These are phyloP conservation scores for Pholiota conissans DNA, from an alignment of 768 basidiomycete species.

Conservation along the genomic window DNA sequence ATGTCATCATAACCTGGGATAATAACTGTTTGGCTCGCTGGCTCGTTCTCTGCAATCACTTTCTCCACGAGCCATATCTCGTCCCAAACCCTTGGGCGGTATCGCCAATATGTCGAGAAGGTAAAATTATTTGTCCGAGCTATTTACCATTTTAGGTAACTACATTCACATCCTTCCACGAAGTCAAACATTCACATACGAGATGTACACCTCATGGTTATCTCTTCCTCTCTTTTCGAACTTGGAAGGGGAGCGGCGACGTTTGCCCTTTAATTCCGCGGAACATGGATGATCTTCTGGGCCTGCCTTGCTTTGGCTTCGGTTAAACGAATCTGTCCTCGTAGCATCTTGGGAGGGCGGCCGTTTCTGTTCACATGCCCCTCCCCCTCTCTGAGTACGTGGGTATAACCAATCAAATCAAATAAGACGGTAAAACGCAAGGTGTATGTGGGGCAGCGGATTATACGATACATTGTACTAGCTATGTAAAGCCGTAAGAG, in stretches of 20 bases:
- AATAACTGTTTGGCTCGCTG: neutral
- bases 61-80: constrained; percentile 5
- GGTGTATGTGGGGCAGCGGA: neutral
- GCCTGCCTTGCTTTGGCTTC: neutral
- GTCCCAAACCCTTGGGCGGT: constrained; percentile 1
- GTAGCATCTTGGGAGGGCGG: neutral
- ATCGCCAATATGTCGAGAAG: constrained; percentile 10
- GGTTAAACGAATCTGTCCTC: neutral
- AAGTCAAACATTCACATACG: constrained; percentile 11
- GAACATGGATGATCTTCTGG: constrained; percentile 1
- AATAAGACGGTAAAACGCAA: neutral
- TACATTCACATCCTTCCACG: constrained; percentile 12
- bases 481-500: neutral
- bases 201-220: constrained; percentile 16
- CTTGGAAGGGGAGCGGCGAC: neutral
- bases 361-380: neutral
- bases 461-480: neutral
- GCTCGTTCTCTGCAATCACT: neutral
- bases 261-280: constrained; percentile 18
- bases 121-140: constrained; percentile 11
- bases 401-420: neutral
- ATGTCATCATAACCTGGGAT: neutral
- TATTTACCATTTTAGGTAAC: constrained; percentile 6
- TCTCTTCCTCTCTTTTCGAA: constrained; percentile 1
- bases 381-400: neutral